phyloP scores from a whole-genome alignment of 805 yeast genomes.

The Wickerhamiella azyma region DNA sequence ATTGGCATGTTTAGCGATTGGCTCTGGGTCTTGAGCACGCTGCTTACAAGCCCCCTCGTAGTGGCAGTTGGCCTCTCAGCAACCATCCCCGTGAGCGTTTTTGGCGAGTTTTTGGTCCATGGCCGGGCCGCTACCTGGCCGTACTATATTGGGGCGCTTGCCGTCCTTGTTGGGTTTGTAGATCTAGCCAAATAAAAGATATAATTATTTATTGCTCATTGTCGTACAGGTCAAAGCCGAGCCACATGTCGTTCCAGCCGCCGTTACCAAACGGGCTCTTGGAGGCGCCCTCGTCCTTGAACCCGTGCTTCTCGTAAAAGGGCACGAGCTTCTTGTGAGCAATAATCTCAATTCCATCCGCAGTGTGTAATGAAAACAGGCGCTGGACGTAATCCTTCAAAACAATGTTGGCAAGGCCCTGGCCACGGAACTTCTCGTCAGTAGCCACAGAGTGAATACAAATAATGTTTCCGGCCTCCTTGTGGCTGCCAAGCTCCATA shows the following conservation, averaged over 20 bases:
- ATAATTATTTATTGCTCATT: conserved; percentile 7
- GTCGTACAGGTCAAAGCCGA: conserved; percentile 19
- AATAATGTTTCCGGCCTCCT: conserved; percentile 56
- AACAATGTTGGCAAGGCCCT: conserved; percentile 68
- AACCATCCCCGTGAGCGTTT: conserved; percentile 88
- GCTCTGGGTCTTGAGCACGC: conserved; percentile 92
- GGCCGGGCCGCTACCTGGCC: conserved; percentile 43
- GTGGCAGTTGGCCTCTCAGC: conserved; percentile 90
- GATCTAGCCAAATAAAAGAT: conserved; percentile 31
- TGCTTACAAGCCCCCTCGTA: conserved; percentile 83
- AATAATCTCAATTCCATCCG: conserved; percentile 59
- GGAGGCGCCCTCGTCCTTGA: conserved; percentile 54
- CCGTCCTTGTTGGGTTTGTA: conserved; percentile 73
- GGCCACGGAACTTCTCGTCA: conserved; percentile 63
- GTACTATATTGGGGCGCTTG: conserved; percentile 65
- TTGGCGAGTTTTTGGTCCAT: conserved; percentile 72
- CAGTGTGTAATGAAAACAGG: conserved; percentile 73
- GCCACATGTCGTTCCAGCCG: conserved; percentile 33
- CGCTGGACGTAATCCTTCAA: conserved; percentile 85
- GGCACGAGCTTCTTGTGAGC: conserved; percentile 56
- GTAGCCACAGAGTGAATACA: conserved; percentile 77
- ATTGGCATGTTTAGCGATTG: conserved; percentile 80
- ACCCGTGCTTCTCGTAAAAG: conserved; percentile 75
- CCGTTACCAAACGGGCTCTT: conserved; percentile 43
- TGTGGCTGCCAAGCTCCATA: conserved; percentile 51